These are phyloP conservation scores for Microbotryomycetes sp. DNA, from an alignment of 1,284 basidiomycete species.

Conservation along the genomic window DNA sequence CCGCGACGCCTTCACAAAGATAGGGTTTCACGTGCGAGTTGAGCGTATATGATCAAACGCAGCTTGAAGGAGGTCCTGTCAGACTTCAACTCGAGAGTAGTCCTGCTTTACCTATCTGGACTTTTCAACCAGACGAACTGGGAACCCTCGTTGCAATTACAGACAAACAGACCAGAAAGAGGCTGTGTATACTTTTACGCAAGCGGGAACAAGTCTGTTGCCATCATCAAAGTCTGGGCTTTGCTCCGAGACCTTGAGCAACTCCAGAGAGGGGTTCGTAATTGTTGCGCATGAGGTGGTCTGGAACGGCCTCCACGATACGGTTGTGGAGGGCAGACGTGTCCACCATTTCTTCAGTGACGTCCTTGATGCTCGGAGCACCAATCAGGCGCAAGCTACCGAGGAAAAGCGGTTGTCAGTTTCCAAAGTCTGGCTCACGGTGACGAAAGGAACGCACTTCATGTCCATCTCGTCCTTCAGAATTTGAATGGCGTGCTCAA, in stretches of 20 bases:
- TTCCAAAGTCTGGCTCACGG: neutral
- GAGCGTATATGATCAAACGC: neutral
- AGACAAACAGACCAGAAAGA: no score
- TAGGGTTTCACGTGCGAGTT: neutral
- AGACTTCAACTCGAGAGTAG: no score
- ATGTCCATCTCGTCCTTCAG: conserved; percentile 81
- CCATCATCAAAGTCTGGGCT: conserved; percentile 10
- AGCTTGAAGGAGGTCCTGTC: no score
- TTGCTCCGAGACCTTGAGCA: conserved; percentile 24
- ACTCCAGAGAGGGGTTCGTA: conserved; percentile 28
- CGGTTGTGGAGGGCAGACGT: conserved; percentile 7
- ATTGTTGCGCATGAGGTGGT: conserved; percentile 23
- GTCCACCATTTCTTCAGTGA: conserved; percentile 74
- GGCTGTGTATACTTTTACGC: no score
- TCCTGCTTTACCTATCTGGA: no score
- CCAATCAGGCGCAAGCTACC: conserved; percentile 82
- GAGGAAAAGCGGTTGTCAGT: conserved; percentile 4
- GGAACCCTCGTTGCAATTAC: no score
- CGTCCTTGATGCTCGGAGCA: conserved; percentile 64
- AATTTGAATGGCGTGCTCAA: conserved; percentile 28
- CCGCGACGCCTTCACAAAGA: neutral
- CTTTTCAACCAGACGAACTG: no score
- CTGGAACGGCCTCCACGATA: conserved; percentile 11
- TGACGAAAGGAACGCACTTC: conserved; percentile 27
- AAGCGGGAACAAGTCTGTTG: neutral